Conservation (phyloP, 371 early-diverging fungal species). For the Mucor velutinosus region DNA sequence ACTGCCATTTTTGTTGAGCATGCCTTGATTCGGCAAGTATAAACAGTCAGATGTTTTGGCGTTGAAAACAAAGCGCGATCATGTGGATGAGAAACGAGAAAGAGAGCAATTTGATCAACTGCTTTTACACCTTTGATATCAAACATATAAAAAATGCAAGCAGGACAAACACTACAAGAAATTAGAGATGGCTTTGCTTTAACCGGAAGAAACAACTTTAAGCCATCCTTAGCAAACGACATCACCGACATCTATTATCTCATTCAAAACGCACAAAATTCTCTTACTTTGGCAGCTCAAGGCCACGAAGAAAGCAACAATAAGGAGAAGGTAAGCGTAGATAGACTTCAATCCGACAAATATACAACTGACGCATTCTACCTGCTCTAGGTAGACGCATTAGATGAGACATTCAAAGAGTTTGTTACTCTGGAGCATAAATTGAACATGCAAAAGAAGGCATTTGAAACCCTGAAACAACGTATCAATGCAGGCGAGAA, state of each 20-base stretch:
- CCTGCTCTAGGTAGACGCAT: not conserved
- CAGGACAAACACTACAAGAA: not conserved
- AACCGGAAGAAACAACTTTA: not conserved
- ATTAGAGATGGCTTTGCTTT: not conserved
- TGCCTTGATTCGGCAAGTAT: not conserved
- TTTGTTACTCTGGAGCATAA: conserved; percentile 14
- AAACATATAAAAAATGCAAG: not conserved
- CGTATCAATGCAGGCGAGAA: conserved; percentile 5
- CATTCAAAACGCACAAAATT: conserved; percentile 11
- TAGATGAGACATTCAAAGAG: conserved; percentile 11
- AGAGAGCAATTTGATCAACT: too few species aligned
- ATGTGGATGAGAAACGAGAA: not conserved
- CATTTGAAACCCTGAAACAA: not conserved
- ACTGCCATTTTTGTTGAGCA: too few species aligned
- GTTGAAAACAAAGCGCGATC: not conserved
- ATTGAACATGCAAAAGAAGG: not conserved
- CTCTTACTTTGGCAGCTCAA: conserved; percentile 1
- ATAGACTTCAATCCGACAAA: not conserved
- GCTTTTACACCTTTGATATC: not conserved
- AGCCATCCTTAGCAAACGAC: not conserved
- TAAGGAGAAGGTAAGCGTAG: not conserved
- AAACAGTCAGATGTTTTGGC: not conserved
- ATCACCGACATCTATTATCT: not conserved
- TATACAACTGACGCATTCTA: not conserved
- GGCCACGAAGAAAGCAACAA: conserved; percentile 16